phyloP scores from a whole-genome alignment of 306 rosid genomes.

The Luffa aegyptiaca region DNA sequence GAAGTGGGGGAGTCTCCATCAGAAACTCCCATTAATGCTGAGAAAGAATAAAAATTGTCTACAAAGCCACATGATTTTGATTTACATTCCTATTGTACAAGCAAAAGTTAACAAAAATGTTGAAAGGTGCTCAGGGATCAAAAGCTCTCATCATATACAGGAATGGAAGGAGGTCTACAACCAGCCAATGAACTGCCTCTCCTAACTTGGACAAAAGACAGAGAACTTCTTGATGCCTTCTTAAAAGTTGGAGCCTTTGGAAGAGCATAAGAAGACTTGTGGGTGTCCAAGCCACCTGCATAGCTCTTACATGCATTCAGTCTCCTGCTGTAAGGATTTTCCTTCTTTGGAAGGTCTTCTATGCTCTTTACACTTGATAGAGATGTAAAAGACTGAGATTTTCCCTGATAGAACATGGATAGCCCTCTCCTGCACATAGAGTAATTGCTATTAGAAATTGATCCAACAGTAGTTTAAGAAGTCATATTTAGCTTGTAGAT shows the following conservation, averaged over 20 bases:
- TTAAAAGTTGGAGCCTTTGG: constrained; percentile 29
- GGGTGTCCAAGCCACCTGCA: constrained; percentile 28
- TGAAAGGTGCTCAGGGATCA: neutral
- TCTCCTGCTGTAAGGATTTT: constrained; percentile 19
- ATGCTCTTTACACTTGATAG: constrained; percentile 29
- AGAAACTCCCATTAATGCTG: neutral
- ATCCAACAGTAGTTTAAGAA: no score
- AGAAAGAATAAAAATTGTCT: neutral
- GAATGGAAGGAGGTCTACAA: constrained; percentile 17
- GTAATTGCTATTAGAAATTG: neutral
- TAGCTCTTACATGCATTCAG: constrained; percentile 40
- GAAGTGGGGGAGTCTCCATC: neutral
- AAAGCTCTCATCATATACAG: constrained; percentile 3
- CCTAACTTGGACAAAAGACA: constrained; percentile 13
- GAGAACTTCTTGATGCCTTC: constrained; percentile 21
- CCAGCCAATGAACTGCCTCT: constrained; percentile 13
- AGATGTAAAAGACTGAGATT: constrained; percentile 42
- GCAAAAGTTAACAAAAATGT: neutral
- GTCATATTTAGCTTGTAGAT: no score
- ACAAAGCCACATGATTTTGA: neutral
- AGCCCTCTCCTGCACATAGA: constrained; percentile 40
- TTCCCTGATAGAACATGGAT: constrained; percentile 41
- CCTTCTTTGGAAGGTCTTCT: constrained; percentile 45
- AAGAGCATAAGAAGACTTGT: constrained; percentile 22
- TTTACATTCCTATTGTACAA: neutral